phyloP scores from a whole-genome alignment of 2,329 filamentous ascomycete genomes.

The Phyllosticta citrichinensis region DNA sequence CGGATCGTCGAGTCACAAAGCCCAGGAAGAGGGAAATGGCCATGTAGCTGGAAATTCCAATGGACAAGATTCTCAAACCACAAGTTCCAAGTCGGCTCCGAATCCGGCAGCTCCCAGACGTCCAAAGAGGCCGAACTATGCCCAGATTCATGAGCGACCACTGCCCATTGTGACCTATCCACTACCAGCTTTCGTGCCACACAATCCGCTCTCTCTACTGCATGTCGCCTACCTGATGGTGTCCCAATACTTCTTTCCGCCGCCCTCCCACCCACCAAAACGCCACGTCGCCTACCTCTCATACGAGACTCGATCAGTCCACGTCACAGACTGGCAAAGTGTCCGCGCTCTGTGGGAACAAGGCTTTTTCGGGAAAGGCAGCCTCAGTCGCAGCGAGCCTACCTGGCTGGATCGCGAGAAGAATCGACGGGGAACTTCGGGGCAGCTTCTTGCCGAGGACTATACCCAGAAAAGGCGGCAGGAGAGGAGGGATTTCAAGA shows the following conservation, averaged over 20 bases:
- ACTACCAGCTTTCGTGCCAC: constrained; percentile 78
- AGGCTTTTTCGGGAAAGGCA: constrained; percentile 95
- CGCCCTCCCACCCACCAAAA: constrained; percentile 52
- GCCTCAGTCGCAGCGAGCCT: constrained; percentile 84
- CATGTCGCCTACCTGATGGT: constrained; percentile 71
- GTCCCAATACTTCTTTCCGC: constrained; percentile 57
- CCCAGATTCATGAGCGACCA: constrained; percentile 69
- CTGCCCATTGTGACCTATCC: constrained; percentile 74
- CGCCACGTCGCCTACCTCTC: constrained; percentile 71
- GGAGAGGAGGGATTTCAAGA: constrained; percentile 75
- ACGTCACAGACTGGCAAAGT: constrained; percentile 66
- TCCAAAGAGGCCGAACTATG: constrained; percentile 46
- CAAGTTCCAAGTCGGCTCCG: constrained; percentile 1
- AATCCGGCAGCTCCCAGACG: constrained; percentile 15
- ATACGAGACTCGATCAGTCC: constrained; percentile 68
- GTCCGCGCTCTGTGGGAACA: constrained; percentile 86
- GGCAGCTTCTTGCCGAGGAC: constrained; percentile 55
- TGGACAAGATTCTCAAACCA: constrained; percentile 1
- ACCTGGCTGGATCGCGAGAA: constrained; percentile 83
- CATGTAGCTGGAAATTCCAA: not conserved
- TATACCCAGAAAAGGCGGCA: constrained; percentile 65
- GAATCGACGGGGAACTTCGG: constrained; percentile 47
- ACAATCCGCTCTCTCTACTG: constrained; percentile 81
- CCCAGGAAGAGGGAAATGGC: constrained; percentile 1
- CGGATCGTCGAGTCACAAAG: not conserved